phyloP scores from a whole-genome alignment of 2,329 filamentous ascomycete species.

The Neocucurbitaria cava region DNA sequence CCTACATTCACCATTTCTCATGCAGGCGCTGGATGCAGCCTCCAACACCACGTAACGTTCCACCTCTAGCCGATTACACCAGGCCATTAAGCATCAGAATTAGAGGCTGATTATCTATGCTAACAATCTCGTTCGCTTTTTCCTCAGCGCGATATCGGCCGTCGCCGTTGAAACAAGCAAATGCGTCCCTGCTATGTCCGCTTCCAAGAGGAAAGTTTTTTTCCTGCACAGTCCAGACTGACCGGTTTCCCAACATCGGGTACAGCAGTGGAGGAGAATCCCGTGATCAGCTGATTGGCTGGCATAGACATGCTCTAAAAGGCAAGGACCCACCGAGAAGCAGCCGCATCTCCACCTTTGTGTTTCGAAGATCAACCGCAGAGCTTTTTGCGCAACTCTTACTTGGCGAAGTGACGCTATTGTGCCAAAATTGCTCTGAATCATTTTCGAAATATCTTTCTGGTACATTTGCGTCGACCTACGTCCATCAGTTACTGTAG shows the following conservation, averaged over 20 bases:
- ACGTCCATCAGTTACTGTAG: slow-evolving; percentile 6
- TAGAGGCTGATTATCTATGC: background rate
- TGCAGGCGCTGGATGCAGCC: background rate
- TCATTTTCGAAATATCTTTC: slow-evolving; percentile 15
- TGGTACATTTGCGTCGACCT: slow-evolving; percentile 12
- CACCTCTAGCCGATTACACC: background rate
- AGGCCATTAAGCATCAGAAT: background rate
- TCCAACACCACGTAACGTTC: background rate
- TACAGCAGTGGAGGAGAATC: background rate
- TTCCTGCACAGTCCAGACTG: background rate
- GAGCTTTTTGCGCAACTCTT: slow-evolving; percentile 24
- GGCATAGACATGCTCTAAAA: slow-evolving; percentile 8
- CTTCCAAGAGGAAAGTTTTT: background rate
- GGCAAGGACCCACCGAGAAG: slow-evolving; percentile 29
- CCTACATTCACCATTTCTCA: background rate
- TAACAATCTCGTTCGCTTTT: background rate
- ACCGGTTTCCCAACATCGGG: background rate
- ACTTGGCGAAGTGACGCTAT: slow-evolving; percentile 7
- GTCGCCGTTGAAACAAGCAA: background rate
- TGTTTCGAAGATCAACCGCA: slow-evolving; percentile 35
- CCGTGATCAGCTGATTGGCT: slow-evolving; percentile 14
- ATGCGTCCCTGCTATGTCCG: background rate
- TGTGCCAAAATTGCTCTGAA: slow-evolving; percentile 7
- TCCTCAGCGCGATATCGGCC: background rate
- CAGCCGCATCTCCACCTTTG: slow-evolving; percentile 39